Evolutionary conservation across 169 alveolate species (phyloP).

Genomic region (Plasmodium falciparum): DNA sequence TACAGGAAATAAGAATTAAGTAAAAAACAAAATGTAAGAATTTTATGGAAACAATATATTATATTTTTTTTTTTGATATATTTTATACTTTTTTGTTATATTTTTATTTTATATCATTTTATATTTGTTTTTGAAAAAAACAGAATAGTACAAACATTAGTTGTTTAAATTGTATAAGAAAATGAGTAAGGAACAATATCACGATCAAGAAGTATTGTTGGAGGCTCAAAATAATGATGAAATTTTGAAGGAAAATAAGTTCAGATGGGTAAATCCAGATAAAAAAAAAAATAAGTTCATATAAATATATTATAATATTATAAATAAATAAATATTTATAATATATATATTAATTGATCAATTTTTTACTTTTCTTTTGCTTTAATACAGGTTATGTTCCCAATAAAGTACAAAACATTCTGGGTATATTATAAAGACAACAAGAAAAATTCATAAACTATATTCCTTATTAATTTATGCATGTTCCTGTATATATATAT

Average conservation of each 20-base stretch:
- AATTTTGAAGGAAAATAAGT: slow-evolving; percentile 87
- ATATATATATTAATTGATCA: not conserved
- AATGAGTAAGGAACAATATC: slow-evolving; percentile 50
- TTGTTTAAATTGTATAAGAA: slow-evolving; percentile 1
- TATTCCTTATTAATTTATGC: not conserved
- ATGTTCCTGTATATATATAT: not conserved
- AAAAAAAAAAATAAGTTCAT: not conserved
- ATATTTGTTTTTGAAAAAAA: not conserved
- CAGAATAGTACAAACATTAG: not conserved
- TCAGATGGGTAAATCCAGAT: slow-evolving; percentile 85
- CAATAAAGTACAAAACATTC: slow-evolving; percentile 89
- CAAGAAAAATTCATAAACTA: not conserved
- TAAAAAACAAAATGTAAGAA: too few relatives aligned
- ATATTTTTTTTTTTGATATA: too few relatives aligned
- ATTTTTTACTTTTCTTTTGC: not conserved
- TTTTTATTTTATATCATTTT: not conserved
- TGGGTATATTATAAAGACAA: slow-evolving; percentile 81
- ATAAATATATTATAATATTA: not conserved
- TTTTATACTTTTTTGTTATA: not conserved
- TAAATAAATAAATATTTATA: not conserved
- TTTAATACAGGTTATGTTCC: slow-evolving; percentile 82
- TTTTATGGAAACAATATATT: too few relatives aligned
- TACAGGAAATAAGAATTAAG: too few relatives aligned
- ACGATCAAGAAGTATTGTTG: slow-evolving; percentile 66
- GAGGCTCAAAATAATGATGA: slow-evolving; percentile 86